Evolutionary conservation across 2,329 filamentous ascomycete genomes (phyloP), one percentile per base, ranked within the genome.

Genomic region (Dothideomycetes sp.): DNA sequence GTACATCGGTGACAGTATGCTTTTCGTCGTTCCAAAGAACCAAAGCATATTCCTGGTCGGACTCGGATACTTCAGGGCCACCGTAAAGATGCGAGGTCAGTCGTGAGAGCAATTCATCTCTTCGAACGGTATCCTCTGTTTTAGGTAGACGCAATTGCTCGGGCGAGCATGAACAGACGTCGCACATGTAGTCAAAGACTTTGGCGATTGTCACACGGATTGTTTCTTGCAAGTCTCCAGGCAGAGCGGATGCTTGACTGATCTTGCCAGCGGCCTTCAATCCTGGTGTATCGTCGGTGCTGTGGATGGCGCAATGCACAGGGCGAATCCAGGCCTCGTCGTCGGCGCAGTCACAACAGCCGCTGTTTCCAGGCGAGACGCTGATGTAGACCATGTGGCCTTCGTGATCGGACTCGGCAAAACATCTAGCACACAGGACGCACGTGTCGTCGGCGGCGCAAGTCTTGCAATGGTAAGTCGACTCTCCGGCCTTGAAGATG

Each of bases 1-100:
- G 74, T 5, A 98, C 89, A 58, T 98, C 91, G 33, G 80, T 76
- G 30, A 96, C 81, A 0, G 91, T 98, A 59, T 98, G 91, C 62
- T 98, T 98, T 64, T 98, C 91, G 49, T 98, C 91, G 53, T 98
- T 98, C 91, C 91, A 98, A 4, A 98, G 68, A 12, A 95, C 69
- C 31, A 98, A 67, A 4, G 84, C 82, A 60, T 82, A 98, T 52
- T 94, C 85, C 3, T 76, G 69, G 42, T 80, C 75, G 5, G 64
- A 57, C 25, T 76, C 67, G 51, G 84, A 77, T 1, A 74, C 76
- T 27, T 65, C 63, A 23, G 74, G 69, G 1, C 56, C 57, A 8
- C 60, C 61, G 50, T 88, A 91, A 62, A 87, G 88, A 33, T 78
- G 79, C 0, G 82, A 76, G 6, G 75, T 78, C 23, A 96, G 67